A percentile compares a stretch with the other conserved stretches of the same genome.
phyloP scores from a whole-genome alignment of 192 early-diverging fungal genomes.

The Rhizoclosmatium globosum region DNA sequence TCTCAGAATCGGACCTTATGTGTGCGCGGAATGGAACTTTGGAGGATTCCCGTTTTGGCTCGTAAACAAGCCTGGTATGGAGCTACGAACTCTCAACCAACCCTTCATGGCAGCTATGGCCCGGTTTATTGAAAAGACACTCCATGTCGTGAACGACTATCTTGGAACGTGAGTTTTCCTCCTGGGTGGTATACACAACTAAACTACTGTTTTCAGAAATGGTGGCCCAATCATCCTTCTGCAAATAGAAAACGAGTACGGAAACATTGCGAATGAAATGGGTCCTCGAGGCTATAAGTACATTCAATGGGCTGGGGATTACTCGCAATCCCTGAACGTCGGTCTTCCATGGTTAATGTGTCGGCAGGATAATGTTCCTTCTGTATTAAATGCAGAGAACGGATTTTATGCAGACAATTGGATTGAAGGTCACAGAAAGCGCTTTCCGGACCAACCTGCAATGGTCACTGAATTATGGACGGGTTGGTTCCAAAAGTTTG shows the following conservation, averaged over 20 bases:
- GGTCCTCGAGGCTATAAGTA: constrained; percentile 43
- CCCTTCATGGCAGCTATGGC: constrained; percentile 44
- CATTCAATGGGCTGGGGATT: constrained; percentile 50
- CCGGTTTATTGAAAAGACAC: constrained; percentile 5
- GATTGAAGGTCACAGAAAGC: constrained; percentile 31
- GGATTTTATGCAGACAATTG: constrained; percentile 66
- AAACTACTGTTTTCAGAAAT: constrained; percentile 46
- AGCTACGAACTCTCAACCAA: constrained; percentile 58
- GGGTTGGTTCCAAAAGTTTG: constrained; percentile 68
- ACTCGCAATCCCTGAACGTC: constrained; percentile 47
- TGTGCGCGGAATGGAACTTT: constrained; percentile 70
- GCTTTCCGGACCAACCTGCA: constrained; percentile 51
- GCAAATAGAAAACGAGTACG: constrained; percentile 76
- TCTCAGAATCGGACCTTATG: constrained; percentile 69
- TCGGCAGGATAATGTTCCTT: constrained; percentile 47
- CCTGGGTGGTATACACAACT: too few relatives aligned
- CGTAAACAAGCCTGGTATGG: constrained; percentile 54
- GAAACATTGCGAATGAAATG: constrained; percentile 40
- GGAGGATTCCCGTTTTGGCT: constrained; percentile 71
- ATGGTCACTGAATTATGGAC: constrained; percentile 71
- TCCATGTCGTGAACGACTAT: background rate
- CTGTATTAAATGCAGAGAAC: constrained; percentile 57
- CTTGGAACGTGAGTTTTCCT: constrained; percentile 38
- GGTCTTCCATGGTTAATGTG: constrained; percentile 73
- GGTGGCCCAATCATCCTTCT: constrained; percentile 70